Evolutionary conservation across 495 filamentous ascomycete genomes (phyloP).

Genomic region (Jackrogersella multiformis): DNA sequence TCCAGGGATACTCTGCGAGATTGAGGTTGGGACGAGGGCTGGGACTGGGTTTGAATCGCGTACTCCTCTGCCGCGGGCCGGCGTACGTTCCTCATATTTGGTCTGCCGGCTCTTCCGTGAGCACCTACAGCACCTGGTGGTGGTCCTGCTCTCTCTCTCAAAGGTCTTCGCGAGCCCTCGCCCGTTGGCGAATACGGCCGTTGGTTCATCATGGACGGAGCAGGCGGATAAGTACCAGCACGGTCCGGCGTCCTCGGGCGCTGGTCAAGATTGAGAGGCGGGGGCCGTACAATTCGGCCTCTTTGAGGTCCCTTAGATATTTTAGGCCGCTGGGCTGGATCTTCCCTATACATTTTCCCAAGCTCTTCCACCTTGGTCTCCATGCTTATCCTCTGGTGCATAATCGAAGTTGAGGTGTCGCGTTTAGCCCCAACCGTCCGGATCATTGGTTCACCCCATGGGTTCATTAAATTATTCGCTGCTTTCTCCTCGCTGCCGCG

Average conservation of each 20-base stretch:
- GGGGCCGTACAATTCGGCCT: constrained; percentile 32
- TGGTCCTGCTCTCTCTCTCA: constrained; percentile 22
- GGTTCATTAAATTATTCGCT: constrained; percentile 14
- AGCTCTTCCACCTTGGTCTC: constrained; percentile 58
- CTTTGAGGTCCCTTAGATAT: constrained; percentile 23
- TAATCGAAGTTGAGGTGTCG: constrained; percentile 51
- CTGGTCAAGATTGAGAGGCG: constrained; percentile 37
- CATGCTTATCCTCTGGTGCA: constrained; percentile 50
- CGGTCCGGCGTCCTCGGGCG: constrained; percentile 32
- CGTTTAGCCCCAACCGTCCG: constrained; percentile 54
- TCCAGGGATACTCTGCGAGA: constrained; percentile 28
- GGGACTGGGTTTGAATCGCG: constrained; percentile 12
- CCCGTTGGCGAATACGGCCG: constrained; percentile 32
- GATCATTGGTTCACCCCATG: constrained; percentile 48
- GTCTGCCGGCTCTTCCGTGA: constrained; percentile 5
- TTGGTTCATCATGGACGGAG: constrained; percentile 23
- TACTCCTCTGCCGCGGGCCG: constrained; percentile 33
- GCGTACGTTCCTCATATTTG: constrained; percentile 27
- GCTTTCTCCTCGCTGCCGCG: constrained; percentile 46
- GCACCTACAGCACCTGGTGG: constrained; percentile 33
- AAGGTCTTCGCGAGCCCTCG: constrained; percentile 13
- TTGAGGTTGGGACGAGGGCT: constrained; percentile 7
- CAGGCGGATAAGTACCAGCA: constrained; percentile 33
- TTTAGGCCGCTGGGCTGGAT: constrained; percentile 20
- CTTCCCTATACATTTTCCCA: constrained; percentile 36